Conservation (phyloP, 1,284 basidiomycete genomes). For the Quambalaria eucalypti region DNA sequence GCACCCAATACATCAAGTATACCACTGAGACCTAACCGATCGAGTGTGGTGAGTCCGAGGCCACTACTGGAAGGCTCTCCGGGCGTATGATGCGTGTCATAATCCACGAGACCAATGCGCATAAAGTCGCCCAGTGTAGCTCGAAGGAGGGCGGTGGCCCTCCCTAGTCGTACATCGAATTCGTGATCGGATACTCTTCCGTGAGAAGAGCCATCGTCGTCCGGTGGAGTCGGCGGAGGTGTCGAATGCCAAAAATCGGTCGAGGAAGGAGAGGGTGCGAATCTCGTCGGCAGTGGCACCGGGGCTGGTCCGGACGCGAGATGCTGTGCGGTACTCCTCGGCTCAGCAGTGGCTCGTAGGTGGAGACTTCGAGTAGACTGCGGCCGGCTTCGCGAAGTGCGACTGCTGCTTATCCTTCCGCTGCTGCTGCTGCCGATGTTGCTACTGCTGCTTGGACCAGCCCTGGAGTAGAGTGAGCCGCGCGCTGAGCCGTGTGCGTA, state of each 20-base stretch:
- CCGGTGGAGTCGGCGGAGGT: not conserved
- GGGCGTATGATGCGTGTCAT: not conserved
- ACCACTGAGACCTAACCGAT: not conserved
- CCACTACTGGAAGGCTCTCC: not conserved
- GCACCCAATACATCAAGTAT: not conserved
- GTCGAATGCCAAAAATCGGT: not conserved
- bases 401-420: no score
- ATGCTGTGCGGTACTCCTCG: no score
- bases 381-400: no score
- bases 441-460: no score
- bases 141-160: slow-evolving; percentile 12
- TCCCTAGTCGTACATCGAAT: slow-evolving; percentile 9
- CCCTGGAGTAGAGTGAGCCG: no score
- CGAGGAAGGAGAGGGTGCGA: no score
- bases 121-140: slow-evolving; percentile 13
- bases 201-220: not conserved
- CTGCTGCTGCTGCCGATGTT: no score
- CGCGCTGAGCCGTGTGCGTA: no score
- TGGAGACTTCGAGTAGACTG: no score
- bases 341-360: no score
- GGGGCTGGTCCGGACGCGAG: no score
- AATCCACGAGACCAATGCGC: slow-evolving; percentile 13
- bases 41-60: not conserved
- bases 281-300: no score
- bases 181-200: slow-evolving; percentile 8